Conservation (phyloP, 345 rosid species). For the Pugionium cornutum region DNA sequence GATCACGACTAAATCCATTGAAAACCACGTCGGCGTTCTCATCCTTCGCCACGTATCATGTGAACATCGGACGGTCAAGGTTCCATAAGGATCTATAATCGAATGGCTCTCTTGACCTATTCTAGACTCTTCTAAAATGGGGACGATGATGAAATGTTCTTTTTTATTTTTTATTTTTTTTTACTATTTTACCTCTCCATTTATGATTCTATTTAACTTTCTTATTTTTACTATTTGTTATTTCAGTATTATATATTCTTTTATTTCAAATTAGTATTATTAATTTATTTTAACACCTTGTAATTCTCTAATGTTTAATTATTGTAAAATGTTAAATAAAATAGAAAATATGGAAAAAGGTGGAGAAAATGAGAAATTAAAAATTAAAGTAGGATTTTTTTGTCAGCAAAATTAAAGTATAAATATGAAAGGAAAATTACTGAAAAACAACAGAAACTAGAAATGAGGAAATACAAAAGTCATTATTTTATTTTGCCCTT, state of each 20-base stretch:
- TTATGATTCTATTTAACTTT: constrained; percentile 10
- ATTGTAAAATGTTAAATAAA: no score
- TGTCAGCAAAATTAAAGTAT: no score
- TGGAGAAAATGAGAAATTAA: no score
- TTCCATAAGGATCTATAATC: constrained; percentile 39
- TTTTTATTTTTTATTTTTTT: background rate
- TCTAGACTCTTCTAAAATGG: constrained; percentile 64
- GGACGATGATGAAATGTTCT: background rate
- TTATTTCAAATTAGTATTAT: background rate
- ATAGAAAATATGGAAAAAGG: no score
- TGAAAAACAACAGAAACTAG: no score
- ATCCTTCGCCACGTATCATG: constrained; percentile 17
- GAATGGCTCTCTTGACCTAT: constrained; percentile 46
- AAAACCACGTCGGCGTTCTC: constrained; percentile 21
- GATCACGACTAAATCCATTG: constrained; percentile 29
- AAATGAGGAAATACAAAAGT: no score
- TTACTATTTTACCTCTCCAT: constrained; percentile 32
- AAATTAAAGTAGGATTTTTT: no score
- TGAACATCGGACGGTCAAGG: constrained; percentile 42
- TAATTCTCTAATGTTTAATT: no score
- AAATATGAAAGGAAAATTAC: no score
- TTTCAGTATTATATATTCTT: no score
- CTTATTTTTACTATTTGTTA: background rate
- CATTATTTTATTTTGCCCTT: no score
- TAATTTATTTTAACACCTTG: no score